phyloP scores from a whole-genome alignment of 257 asterid genomes.

The Misopates orontium region DNA sequence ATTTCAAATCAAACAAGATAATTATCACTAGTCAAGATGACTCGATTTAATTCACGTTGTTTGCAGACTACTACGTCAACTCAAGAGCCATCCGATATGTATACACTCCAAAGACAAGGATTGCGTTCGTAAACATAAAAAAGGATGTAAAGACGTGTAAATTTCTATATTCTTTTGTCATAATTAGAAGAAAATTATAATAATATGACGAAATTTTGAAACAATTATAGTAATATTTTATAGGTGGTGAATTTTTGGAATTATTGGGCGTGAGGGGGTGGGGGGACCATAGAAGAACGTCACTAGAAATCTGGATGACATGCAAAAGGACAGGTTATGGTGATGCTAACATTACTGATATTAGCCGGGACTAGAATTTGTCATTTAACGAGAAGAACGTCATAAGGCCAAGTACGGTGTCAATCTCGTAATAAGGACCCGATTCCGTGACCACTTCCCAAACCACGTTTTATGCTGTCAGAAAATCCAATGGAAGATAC shows the following conservation, averaged over 20 bases:
- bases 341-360: conserved; percentile 25
- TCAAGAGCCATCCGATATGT: no score
- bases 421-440: conserved; percentile 55
- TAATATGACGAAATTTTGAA: no score
- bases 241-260: background rate
- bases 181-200: no score
- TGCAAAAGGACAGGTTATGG: conserved; percentile 36
- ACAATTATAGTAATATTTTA: no score
- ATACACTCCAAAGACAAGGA: no score
- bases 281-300: conserved; percentile 39
- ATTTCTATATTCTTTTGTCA: no score
- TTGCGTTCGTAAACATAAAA: no score
- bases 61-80: no score
- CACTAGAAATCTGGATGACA: conserved; percentile 34
- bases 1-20: no score
- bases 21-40: no score
- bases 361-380: conserved; percentile 36
- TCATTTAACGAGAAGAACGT: conserved; percentile 26
- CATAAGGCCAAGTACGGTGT: conserved; percentile 49
- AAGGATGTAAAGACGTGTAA: no score
- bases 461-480: conserved; percentile 40
- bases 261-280: conserved; percentile 21
- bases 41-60: no score
- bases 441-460: conserved; percentile 39
- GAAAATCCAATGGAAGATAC: conserved; percentile 79